Percentiles rank a stretch among this genome's conserved stretches.
phyloP scores from a whole-genome alignment of 352 stramenopile genomes.

The Globisporangium echinulatum region DNA sequence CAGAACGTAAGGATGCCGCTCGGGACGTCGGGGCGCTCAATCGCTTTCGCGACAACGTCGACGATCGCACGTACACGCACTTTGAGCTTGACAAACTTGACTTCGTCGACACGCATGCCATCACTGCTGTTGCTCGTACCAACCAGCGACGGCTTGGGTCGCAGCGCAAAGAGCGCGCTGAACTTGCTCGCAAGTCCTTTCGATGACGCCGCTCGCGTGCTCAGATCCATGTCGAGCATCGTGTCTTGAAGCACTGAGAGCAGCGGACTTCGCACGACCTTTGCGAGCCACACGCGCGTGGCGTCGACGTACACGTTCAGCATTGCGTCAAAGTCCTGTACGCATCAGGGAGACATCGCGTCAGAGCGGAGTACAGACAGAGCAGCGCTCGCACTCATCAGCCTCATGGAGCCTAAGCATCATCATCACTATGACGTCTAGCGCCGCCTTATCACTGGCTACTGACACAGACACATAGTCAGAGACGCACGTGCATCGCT shows the following conservation, averaged over 20 bases:
- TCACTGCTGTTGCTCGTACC: not conserved
- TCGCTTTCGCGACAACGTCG: slow-evolving; percentile 35
- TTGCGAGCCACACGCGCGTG: slow-evolving; percentile 54
- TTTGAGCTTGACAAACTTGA: slow-evolving; percentile 44
- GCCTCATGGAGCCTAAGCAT: too few species aligned
- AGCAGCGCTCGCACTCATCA: not conserved
- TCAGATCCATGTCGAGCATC: slow-evolving; percentile 41
- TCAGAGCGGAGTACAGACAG: not conserved
- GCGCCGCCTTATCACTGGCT: too few species aligned
- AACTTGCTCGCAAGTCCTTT: slow-evolving; percentile 50
- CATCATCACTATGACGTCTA: too few species aligned
- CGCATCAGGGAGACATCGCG: not conserved
- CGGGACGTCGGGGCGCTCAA: slow-evolving; percentile 46
- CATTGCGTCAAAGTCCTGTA: slow-evolving; percentile 56
- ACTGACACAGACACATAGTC: too few species aligned
- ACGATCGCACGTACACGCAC: slow-evolving; percentile 54
- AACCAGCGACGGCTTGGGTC: not conserved
- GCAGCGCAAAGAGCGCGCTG: slow-evolving; percentile 25
- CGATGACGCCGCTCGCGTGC: slow-evolving; percentile 15
- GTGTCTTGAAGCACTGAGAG: slow-evolving; percentile 52
- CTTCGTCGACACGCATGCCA: slow-evolving; percentile 2
- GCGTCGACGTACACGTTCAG: slow-evolving; percentile 60
- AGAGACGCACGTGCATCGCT: slow-evolving; percentile 17
- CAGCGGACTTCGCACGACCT: slow-evolving; percentile 33
- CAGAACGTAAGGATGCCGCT: slow-evolving; percentile 54